Percentiles rank a stretch among this genome's conserved stretches.
Evolutionary conservation across 192 early-diverging fungal species (phyloP).

Genomic region (Rhizophlyctis rosea): DNA sequence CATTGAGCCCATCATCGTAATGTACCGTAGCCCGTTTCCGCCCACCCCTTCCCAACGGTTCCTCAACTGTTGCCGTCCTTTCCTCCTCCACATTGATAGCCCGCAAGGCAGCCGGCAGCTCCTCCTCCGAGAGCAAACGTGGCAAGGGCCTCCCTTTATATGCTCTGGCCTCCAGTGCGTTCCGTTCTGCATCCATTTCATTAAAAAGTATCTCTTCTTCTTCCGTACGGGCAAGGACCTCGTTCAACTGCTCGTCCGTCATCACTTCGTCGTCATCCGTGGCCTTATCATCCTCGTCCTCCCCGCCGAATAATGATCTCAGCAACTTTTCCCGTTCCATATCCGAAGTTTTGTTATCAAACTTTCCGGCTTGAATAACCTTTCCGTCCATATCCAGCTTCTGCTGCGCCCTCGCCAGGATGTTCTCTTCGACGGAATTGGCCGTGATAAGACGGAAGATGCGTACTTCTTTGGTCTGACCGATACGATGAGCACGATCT

Average conservation of each 20-base stretch:
- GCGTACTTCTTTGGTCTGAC: constrained; percentile 96
- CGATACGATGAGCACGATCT: constrained; percentile 99
- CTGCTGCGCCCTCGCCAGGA: constrained; percentile 88
- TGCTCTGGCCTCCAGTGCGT: constrained; percentile 43
- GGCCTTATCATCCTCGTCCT: constrained; percentile 67
- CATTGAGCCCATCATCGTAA: constrained; percentile 91
- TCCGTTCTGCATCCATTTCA: constrained; percentile 72
- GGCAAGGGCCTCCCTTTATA: constrained; percentile 64
- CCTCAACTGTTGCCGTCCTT: constrained; percentile 46
- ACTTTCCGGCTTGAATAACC: constrained; percentile 99
- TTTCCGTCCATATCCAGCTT: constrained; percentile 97
- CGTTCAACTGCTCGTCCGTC: constrained; percentile 89
- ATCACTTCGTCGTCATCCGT: constrained; percentile 68
- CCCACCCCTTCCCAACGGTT: constrained; percentile 73
- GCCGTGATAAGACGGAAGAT: constrained; percentile 90
- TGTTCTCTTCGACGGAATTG: constrained; percentile 90
- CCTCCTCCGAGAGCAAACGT: constrained; percentile 78
- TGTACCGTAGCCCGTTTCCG: constrained; percentile 69
- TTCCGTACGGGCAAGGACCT: constrained; percentile 84
- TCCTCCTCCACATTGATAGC: constrained; percentile 53
- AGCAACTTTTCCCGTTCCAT: constrained; percentile 91
- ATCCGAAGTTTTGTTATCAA: constrained; percentile 92
- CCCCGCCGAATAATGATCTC: constrained; percentile 75
- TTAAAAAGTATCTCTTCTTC: constrained; percentile 74
- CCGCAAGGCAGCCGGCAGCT: constrained; percentile 72